Base-by-base conservation (phyloP, 2,329 filamentous ascomycete species). In the Penicillium sp. region DNA sequence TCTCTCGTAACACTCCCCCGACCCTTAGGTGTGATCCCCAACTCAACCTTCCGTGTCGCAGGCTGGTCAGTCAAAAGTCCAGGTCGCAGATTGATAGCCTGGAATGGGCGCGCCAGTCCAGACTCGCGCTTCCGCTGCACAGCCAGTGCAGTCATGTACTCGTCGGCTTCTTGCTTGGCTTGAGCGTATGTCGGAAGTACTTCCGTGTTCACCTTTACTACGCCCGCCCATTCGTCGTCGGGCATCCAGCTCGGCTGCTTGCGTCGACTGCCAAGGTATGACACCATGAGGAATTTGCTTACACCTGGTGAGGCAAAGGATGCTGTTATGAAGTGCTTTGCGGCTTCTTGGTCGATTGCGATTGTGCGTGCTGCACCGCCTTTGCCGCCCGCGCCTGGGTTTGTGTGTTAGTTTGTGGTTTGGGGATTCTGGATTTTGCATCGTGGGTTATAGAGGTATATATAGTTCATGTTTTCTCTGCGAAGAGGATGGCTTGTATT, bases 151-250 rank as follows among this genome's bases (percentile, higher is more conserved):
- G 80, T 80, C 63, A 84, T 71, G 50, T 81, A 81, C 69, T 84
- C 81, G 60, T 85, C 82, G 1, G 82, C 82, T 23, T 81, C 82
- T 29, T 82, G 74, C 64, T 85, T 85, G 19, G 82, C 82, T 42
- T 79, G 74, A 62, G 76, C 80, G 64, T 85, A 85, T 12, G 78
- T 73, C 1, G 81, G 79, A 19, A 85, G 71, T 0, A 79, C 68
- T 29, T 81, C 75, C n/a, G 71, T 74, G 62, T 83, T 82, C 37
- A 77, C 71, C 60, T 80, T 75, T 51, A 79, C 73, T 1, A 81
- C 72, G 2, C 66, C 65, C 6, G 71, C 73, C 77, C 78, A 81
- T 54, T 81, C 77, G 3, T 74, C 73, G 21, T 82, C 79, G 19
- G 67, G 73, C 77, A 82, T 82, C 82, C 82, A 85, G 19, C 73